Base-by-base conservation (phyloP, 129 eudicot genomes). In the Glebionis coronaria region DNA sequence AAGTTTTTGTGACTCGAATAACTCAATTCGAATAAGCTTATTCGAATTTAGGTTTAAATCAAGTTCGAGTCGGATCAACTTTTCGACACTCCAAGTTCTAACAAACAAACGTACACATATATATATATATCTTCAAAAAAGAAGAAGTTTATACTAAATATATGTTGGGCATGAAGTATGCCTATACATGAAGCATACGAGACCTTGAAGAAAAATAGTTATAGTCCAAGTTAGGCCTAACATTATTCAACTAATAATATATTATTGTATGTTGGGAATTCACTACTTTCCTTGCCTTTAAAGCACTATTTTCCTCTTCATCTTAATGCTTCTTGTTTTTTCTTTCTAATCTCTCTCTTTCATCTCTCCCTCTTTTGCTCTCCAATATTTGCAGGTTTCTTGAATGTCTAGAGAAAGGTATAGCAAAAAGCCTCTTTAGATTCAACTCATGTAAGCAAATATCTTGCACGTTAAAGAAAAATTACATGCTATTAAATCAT, bases 341-440 rank as follows among this genome's bases (percentile, higher is more conserved):
- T 31, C 47, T 27, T 18, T 54, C 8, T 16, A 38, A 5, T 0
- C 60, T 64, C 55, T 56, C 76, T 27, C 77, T 53, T 35, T 61
- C 76, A 50, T 13, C 19, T 51, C 25, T 31, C 12, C 16, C 45
- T n/a, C 10, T 64, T 35, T 77, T 67, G 49, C 76, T 63, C 69
- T 47, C 10, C 67, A 20, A 57, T 5, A 31, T 58, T 76, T 49
- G 21, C 81, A 80, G 72, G 27, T 54, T 55, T 69, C 76, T 64
- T 76, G 82, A 72, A 83, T 79, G 84, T 83, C 82, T 65, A 79
- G 77, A 83, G 82, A 76, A 83, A 83, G 82, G 88, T 79, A 73
- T 56, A 63, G 4, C 64, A 68, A 56, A 16, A 23, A 75, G 75
- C 40, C 42, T 80, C 59, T 60, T 21, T 53, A 44, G 44, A 63